phyloP scores from a whole-genome alignment of 2,329 filamentous ascomycete genomes.

The Alternaria solani region DNA sequence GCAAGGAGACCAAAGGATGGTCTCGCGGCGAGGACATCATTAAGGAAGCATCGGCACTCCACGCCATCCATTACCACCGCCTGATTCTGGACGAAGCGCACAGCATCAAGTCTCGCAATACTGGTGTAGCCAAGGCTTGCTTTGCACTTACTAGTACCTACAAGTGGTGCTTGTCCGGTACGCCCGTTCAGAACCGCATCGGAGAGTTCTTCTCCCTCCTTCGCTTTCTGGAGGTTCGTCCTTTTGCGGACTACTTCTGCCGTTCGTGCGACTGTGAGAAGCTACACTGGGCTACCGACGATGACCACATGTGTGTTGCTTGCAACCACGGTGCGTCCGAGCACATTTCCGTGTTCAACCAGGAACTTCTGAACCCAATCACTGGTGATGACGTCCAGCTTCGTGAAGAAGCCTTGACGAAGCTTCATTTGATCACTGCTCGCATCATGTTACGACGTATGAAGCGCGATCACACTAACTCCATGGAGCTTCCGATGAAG shows the following conservation, averaged over 20 bases:
- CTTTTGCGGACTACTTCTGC: slow-evolving; percentile 94
- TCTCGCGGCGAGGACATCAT: slow-evolving; percentile 79
- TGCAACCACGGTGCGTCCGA: slow-evolving; percentile 73
- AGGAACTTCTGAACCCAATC: slow-evolving; percentile 87
- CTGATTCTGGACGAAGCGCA: slow-evolving; percentile 95
- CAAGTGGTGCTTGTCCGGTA: slow-evolving; percentile 96
- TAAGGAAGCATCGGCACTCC: slow-evolving; percentile 79
- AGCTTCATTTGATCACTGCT: slow-evolving; percentile 87
- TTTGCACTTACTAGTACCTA: slow-evolving; percentile 88
- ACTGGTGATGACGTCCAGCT: slow-evolving; percentile 58
- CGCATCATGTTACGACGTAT: slow-evolving; percentile 95
- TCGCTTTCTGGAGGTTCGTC: slow-evolving; percentile 86
- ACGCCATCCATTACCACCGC: slow-evolving; percentile 86
- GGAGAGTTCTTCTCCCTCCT: slow-evolving; percentile 96
- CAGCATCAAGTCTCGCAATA: slow-evolving; percentile 89
- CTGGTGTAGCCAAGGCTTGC: slow-evolving; percentile 92
- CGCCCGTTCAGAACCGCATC: slow-evolving; percentile 94
- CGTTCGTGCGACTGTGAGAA: slow-evolving; percentile 82
- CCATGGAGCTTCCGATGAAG: slow-evolving; percentile 96
- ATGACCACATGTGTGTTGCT: slow-evolving; percentile 71
- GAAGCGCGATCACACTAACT: slow-evolving; percentile 90
- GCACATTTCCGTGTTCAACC: slow-evolving; percentile 87
- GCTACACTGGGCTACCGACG: slow-evolving; percentile 83
- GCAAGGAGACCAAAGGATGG: slow-evolving; percentile 92
- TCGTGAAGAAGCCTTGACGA: slow-evolving; percentile 76